Evolutionary conservation across 257 asterid genomes (phyloP).

Genomic region (Salvia splendens): DNA sequence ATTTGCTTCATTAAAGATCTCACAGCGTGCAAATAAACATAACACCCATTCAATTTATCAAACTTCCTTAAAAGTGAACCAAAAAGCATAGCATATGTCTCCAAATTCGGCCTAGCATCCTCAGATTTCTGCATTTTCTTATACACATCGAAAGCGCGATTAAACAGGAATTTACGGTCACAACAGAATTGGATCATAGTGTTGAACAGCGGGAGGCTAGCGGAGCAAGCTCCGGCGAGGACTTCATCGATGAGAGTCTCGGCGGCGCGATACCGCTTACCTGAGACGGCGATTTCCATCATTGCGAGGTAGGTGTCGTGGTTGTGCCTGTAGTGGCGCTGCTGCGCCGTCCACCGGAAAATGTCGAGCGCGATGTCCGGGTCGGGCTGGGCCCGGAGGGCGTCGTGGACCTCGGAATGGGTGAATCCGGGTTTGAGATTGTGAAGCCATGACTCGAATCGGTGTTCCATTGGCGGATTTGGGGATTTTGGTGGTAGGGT

Average conservation of each 20-base stretch:
- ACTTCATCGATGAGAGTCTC: conserved; percentile 84
- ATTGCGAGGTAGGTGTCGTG: conserved; percentile 62
- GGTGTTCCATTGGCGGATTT: conserved; percentile 50
- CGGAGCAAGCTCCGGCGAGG: conserved; percentile 77
- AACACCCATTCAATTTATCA: conserved; percentile 58
- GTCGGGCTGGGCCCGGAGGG: conserved; percentile 71
- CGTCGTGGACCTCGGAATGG: conserved; percentile 64
- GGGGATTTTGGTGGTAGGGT: conserved; percentile 38
- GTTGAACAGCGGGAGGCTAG: conserved; percentile 61
- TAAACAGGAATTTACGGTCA: conserved; percentile 65
- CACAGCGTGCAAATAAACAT: conserved; percentile 76
- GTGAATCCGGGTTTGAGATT: conserved; percentile 85
- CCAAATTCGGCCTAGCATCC: conserved; percentile 68
- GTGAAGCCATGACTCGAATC: conserved; percentile 78
- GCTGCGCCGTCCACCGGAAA: conserved; percentile 92
- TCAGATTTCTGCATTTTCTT: conserved; percentile 75
- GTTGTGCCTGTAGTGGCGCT: conserved; percentile 78
- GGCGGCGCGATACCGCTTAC: conserved; percentile 67
- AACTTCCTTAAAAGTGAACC: conserved; percentile 70
- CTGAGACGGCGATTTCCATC: conserved; percentile 47
- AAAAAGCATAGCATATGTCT: conserved; percentile 68
- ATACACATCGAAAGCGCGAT: conserved; percentile 84
- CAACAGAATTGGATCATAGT: conserved; percentile 86
- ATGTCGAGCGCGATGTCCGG: conserved; percentile 93
- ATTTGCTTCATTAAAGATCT: conserved; percentile 75